A percentile compares a stretch with the other conserved stretches of the same genome.
These are phyloP conservation scores for Bryoerythrophyllum caledonicum DNA, from an alignment of 225 moss, liverwort and hornwort genomes.

Conservation along the genomic window DNA sequence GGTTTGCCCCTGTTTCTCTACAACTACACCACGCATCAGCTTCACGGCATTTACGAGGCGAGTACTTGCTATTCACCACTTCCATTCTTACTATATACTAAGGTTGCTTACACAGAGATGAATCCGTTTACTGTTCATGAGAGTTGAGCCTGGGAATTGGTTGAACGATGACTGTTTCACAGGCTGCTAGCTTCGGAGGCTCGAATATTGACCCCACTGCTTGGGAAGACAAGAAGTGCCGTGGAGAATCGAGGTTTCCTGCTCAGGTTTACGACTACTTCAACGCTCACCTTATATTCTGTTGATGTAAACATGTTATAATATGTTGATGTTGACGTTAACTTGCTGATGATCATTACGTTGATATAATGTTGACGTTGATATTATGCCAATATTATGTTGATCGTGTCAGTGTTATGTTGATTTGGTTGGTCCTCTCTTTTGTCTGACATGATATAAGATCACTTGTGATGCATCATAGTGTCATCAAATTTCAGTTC, in stretches of 20 bases:
- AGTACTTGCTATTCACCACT: neutral
- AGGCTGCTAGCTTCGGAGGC: conserved; percentile 99
- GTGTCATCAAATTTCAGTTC: too few species aligned
- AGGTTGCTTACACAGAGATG: neutral
- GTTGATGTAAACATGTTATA: too few species aligned
- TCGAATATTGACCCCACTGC: conserved; percentile 99
- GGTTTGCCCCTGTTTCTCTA: conserved; percentile 62
- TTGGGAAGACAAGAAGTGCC: conserved; percentile 78
- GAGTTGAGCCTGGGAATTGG: too few species aligned
- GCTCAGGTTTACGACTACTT: conserved; percentile 43
- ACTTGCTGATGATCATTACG: too few species aligned
- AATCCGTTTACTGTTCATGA: too few species aligned
- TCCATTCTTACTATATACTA: neutral
- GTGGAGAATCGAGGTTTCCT: conserved; percentile 68
- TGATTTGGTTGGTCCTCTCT: neutral
- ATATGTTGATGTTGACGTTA: too few species aligned
- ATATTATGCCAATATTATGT: too few species aligned
- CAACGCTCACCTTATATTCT: conserved; percentile 4
- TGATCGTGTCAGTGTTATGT: neutral
- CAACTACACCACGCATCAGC: conserved; percentile 66
- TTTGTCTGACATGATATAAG: neutral
- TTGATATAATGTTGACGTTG: too few species aligned
- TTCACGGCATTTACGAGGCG: conserved; percentile 67
- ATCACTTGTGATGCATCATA: too few species aligned
- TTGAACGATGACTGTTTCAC: neutral